phyloP scores from a whole-genome alignment of 805 yeast species.

The Zygoascus biomembranicola region DNA sequence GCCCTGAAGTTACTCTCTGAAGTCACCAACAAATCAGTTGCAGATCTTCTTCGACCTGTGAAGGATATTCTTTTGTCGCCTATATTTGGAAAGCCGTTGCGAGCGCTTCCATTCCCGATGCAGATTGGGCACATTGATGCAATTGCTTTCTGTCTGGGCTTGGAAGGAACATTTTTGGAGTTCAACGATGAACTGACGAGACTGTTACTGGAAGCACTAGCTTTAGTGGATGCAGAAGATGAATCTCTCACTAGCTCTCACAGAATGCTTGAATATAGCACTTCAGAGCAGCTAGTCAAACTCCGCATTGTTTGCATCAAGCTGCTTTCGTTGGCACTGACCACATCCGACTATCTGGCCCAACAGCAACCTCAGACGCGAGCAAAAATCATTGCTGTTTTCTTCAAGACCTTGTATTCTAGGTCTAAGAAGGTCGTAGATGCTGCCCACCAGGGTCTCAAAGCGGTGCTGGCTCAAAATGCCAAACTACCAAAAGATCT shows the following conservation, averaged over 20 bases:
- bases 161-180: constrained; percentile 72
- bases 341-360: constrained; percentile 73
- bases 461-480: constrained; percentile 74
- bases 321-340: constrained; percentile 70
- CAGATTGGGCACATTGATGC: constrained; percentile 98
- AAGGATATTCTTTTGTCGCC: constrained; percentile 80
- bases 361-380: constrained; percentile 56
- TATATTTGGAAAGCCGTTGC: constrained; percentile 89
- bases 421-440: constrained; percentile 80
- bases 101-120: constrained; percentile 97
- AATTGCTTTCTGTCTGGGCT: constrained; percentile 77
- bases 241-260: constrained; percentile 87
- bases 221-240: constrained; percentile 95
- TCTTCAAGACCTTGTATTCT: constrained; percentile 86
- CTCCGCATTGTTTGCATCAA: constrained; percentile 85
- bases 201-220: constrained; percentile 79
- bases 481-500: constrained; percentile 88
- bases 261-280: constrained; percentile 74
- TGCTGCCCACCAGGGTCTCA: constrained; percentile 87
- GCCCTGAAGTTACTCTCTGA: constrained; percentile 62
- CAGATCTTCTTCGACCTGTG: constrained; percentile 73
- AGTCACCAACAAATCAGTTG: constrained; percentile 58
- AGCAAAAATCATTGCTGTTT: constrained; percentile 81
- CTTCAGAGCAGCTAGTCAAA: constrained; percentile 80
- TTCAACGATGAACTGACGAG: constrained; percentile 87